A percentile compares a stretch with the other conserved stretches of the same genome.
These are phyloP conservation scores for Digitaria exilis DNA, from an alignment of 202 grass and related monocot species.

Conservation along the genomic window DNA sequence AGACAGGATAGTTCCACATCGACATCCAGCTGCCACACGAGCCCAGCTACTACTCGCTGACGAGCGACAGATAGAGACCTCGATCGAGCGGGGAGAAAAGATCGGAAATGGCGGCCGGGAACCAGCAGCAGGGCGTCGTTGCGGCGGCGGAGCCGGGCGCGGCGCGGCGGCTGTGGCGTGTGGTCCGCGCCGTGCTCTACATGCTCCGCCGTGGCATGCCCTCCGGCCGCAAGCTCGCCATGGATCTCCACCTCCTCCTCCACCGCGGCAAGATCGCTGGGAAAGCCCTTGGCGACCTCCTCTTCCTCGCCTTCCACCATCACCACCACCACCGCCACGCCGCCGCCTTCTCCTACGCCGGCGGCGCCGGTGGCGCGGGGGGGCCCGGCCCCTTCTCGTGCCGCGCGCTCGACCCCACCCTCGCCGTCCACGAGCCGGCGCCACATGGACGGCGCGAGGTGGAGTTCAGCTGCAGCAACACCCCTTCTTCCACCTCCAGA, in stretches of 20 bases:
- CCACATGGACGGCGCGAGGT: slow-evolving; percentile 47
- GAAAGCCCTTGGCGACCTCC: slow-evolving; percentile 64
- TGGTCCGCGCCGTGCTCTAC: slow-evolving; percentile 71
- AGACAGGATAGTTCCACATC: background rate
- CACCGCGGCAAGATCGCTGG: slow-evolving; percentile 72
- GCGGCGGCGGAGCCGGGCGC: slow-evolving; percentile 26
- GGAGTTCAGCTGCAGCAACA: slow-evolving; percentile 93
- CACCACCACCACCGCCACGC: background rate
- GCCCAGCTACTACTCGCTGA: background rate
- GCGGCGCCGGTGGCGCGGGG: no score
- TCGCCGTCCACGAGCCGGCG: slow-evolving; percentile 54
- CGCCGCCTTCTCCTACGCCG: background rate
- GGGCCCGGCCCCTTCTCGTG: slow-evolving; percentile 49
- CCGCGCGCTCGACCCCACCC: slow-evolving; percentile 44
- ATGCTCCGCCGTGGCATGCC: slow-evolving; percentile 68
- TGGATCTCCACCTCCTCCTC: slow-evolving; percentile 75
- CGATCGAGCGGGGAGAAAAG: no score
- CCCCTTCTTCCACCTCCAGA: slow-evolving; percentile 41
- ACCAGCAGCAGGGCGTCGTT: background rate
- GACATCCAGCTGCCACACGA: background rate
- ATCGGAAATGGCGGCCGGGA: slow-evolving; percentile 4
- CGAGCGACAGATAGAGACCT: no score
- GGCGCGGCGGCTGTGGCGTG: slow-evolving; percentile 67
- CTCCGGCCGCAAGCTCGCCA: slow-evolving; percentile 70
- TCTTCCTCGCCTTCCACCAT: slow-evolving; percentile 57